Base-by-base conservation (phyloP, 805 yeast genomes). In the Cyberlindnera americana region DNA sequence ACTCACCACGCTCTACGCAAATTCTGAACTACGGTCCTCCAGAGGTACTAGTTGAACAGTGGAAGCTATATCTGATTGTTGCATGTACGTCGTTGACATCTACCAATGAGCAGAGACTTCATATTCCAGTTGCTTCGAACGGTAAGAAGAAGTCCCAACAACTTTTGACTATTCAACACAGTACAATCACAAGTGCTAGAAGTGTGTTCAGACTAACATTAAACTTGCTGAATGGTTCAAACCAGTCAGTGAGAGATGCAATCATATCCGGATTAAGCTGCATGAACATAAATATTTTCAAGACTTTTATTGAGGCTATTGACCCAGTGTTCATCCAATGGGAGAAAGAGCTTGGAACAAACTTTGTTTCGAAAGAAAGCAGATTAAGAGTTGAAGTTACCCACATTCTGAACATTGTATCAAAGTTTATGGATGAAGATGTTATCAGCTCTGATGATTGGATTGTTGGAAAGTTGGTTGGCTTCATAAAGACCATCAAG, bases 11-110 rank as follows among this genome's bases (percentile, higher is more conserved):
- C 61, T 69, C 25, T 35, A 24, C 46, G 2, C 55, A 56, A 25
- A 38, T 40, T 10, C 26, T 56, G 5, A 50, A 48, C 10, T 64
- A 67, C 26, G 61, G 72, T 3, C 80, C 81, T 2, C 84, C 91
- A 0, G 95, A 86, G 53, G 69, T 77, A 3, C 64, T 87, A 23
- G 75, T 85, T 4, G 88, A 83, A 44, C 96, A 88, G 57, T 88
- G 95, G 96, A 84, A 85, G 60, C 68, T 90, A 3, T 93, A 83
- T 56, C 64, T 93, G 53, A 83, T 91, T 32, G 93, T 89, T 41
- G 96, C 96, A 0, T 91, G 98, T 54, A 79, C 91, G 15, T 87
- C 96, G 0, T 63, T 93, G 47, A 93, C 99, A 0, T 77, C 95
- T 0, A 89, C 97, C 0, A 84, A 77, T 45, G 95, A 89, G 42